These are phyloP conservation scores for Solanum aculeatissimum DNA, from an alignment of 305 asterid species.

Conservation along the genomic window DNA sequence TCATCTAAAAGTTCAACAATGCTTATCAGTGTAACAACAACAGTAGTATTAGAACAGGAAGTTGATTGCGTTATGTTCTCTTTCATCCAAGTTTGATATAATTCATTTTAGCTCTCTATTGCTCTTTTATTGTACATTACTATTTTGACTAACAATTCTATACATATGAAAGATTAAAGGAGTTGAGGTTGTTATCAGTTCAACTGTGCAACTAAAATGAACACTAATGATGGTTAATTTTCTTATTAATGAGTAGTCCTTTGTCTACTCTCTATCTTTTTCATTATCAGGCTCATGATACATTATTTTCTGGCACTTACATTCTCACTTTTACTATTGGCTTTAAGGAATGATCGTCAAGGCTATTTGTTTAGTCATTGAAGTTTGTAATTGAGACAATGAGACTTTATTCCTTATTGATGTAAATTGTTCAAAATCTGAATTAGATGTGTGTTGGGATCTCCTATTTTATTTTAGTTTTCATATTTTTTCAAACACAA, in stretches of 20 bases:
- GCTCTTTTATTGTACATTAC: neutral
- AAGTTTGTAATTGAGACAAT: neutral
- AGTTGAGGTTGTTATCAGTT: constrained; percentile 14
- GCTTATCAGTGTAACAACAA: no score
- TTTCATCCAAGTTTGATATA: neutral
- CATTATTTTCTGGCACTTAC: neutral
- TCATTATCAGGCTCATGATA: neutral
- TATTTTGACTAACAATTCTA: constrained; percentile 23
- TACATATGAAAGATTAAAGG: constrained; percentile 34
- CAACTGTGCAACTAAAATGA: constrained; percentile 16
- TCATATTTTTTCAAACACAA: no score
- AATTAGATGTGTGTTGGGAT: no score
- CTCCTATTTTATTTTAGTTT: no score
- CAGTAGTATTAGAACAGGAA: no score
- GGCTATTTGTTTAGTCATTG: neutral
- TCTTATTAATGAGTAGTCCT: neutral
- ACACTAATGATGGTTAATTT: constrained; percentile 21
- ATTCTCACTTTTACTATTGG: neutral
- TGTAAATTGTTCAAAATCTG: no score
- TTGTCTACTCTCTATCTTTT: neutral
- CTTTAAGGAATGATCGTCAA: neutral
- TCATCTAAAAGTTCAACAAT: no score
- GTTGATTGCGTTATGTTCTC: neutral
- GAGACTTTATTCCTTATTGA: neutral
- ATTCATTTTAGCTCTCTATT: neutral